Evolutionary conservation across 2,329 filamentous ascomycete species (phyloP).

Genomic region (Ilyonectria mors-panacis): DNA sequence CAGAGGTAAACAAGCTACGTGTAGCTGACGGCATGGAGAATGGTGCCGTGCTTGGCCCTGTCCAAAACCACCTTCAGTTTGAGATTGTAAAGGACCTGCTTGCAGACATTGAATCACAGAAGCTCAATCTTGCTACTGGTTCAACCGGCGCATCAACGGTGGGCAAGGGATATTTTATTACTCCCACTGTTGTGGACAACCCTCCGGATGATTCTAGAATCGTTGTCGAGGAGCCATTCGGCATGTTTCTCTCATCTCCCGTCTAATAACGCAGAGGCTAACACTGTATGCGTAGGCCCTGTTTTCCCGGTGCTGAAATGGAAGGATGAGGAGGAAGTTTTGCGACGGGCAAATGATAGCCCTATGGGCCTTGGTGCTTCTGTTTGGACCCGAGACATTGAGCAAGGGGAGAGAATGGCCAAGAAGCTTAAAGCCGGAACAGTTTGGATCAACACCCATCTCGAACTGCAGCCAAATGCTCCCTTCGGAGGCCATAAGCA

Average conservation of each 20-base stretch:
- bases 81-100: conserved; percentile 18
- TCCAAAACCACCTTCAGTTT: conserved; percentile 34
- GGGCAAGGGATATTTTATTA: not conserved
- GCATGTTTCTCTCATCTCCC: conserved; percentile 34
- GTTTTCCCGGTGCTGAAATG: conserved; percentile 74
- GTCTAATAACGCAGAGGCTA: not conserved
- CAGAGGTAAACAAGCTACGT: conserved; percentile 55
- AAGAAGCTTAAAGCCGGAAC: conserved; percentile 67
- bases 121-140: conserved; percentile 14
- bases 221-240: conserved; percentile 67
- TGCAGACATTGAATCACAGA: not conserved
- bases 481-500: conserved; percentile 60
- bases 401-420: conserved; percentile 65
- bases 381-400: conserved; percentile 68
- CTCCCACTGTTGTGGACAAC: conserved; percentile 65
- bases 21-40: conserved; percentile 59
- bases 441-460: conserved; percentile 71
- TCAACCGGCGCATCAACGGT: not conserved
- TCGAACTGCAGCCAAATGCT: conserved; percentile 57
- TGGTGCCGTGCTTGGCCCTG: conserved; percentile 52
- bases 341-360: conserved; percentile 67
- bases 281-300: conserved; percentile 52
- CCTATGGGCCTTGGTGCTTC: conserved; percentile 68
- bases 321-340: conserved; percentile 71
- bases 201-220: conserved; percentile 69